Conservation (phyloP, 805 yeast genomes). For the Yamadazyma sp. region DNA sequence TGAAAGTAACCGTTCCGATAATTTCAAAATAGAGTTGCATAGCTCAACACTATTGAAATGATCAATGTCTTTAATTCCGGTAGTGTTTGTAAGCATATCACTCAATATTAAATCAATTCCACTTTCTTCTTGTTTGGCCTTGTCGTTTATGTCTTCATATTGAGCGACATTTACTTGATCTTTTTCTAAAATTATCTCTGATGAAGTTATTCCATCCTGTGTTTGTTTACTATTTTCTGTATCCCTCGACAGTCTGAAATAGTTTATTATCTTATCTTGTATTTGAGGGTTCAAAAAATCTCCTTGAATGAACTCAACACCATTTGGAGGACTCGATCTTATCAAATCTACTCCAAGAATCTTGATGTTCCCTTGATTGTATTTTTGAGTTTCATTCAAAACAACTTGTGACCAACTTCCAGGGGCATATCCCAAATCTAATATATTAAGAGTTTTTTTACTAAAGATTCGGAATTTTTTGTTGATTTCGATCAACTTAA, state of each 20-base stretch:
- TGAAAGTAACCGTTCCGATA: slow-evolving; percentile 67
- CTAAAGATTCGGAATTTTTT: slow-evolving; percentile 56
- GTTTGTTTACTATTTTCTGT: slow-evolving; percentile 5
- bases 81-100: slow-evolving; percentile 89
- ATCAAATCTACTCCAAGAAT: slow-evolving; percentile 70
- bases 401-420: slow-evolving; percentile 96
- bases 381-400: slow-evolving; percentile 35
- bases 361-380: slow-evolving; percentile 36
- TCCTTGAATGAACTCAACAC: slow-evolving; percentile 38
- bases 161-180: not conserved
- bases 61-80: slow-evolving; percentile 78
- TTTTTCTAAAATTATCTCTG: slow-evolving; percentile 4
- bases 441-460: slow-evolving; percentile 52
- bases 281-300: slow-evolving; percentile 44
- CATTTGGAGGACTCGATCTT: slow-evolving; percentile 33
- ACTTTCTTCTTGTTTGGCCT: not conserved
- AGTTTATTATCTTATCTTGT: slow-evolving; percentile 52
- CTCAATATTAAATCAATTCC: slow-evolving; percentile 51
- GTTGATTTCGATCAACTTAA: slow-evolving; percentile 75
- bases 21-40: slow-evolving; percentile 84
- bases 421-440: slow-evolving; percentile 91
- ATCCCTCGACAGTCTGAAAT: slow-evolving; percentile 30
- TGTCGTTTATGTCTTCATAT: not conserved
- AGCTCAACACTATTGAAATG: slow-evolving; percentile 85
- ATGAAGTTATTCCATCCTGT: not conserved